Conservation (phyloP, 169 alveolate genomes). For the Eimeria sp. region DNA sequence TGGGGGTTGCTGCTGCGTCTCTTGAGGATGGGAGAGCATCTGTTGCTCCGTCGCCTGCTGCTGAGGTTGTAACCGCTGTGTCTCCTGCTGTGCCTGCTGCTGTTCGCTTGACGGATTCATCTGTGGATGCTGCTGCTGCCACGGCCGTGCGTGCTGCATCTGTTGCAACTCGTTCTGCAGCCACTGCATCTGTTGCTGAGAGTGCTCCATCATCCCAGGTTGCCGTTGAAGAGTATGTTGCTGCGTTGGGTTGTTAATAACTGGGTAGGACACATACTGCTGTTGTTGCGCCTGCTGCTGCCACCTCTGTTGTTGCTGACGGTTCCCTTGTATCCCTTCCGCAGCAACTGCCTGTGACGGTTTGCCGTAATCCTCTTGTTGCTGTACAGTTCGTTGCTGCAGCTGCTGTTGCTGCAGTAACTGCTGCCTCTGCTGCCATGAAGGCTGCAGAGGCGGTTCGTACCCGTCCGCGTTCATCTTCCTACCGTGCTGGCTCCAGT, state of each 20-base stretch:
- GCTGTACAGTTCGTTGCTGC: not conserved
- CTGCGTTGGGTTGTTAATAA: not conserved
- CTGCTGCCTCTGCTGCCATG: conserved; percentile 56
- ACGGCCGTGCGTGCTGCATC: not conserved
- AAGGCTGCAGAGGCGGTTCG: conserved; percentile 30
- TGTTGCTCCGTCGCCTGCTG: conserved; percentile 38
- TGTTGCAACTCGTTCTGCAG: conserved; percentile 47
- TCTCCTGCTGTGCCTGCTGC: not conserved
- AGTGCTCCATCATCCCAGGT: not conserved
- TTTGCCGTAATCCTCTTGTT: not conserved
- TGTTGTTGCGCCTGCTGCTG: conserved; percentile 24
- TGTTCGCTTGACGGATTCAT: no score
- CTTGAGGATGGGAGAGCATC: not conserved
- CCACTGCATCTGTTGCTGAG: conserved; percentile 39
- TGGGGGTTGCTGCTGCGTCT: not conserved
- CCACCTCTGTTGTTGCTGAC: conserved; percentile 19
- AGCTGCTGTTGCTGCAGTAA: conserved; percentile 3
- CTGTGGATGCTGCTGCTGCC: not conserved
- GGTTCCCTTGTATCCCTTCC: not conserved
- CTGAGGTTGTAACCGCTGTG: not conserved
- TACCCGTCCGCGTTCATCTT: conserved; percentile 25
- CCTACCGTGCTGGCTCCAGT: conserved; percentile 9
- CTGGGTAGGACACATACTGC: not conserved
- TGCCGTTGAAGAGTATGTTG: not conserved
- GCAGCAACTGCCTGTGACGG: not conserved